Evolutionary conservation across 2,329 filamentous ascomycete species (phyloP).

Genomic region (Paradendryphiella salina): DNA sequence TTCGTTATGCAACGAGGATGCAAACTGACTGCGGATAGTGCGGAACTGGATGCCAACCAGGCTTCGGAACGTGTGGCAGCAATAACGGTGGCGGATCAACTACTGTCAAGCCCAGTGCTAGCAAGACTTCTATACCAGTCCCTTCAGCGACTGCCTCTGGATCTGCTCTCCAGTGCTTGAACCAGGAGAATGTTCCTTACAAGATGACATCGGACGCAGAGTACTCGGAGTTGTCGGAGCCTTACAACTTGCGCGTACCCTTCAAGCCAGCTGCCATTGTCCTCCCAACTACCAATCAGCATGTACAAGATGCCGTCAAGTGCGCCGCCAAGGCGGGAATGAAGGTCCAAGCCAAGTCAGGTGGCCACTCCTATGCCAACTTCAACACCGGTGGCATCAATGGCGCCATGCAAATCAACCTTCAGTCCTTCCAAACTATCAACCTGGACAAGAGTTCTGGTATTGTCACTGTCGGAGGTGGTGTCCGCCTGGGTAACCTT

Average conservation of each 20-base stretch:
- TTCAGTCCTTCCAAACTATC: slow-evolving; percentile 53
- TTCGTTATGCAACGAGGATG: slow-evolving; percentile 1
- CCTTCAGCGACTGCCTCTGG: slow-evolving; percentile 18
- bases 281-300: slow-evolving; percentile 56
- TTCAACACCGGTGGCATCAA: slow-evolving; percentile 56
- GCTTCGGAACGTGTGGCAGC: slow-evolving; percentile 37
- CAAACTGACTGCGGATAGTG: slow-evolving; percentile 26
- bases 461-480: slow-evolving; percentile 53
- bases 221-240: slow-evolving; percentile 36
- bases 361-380: slow-evolving; percentile 66
- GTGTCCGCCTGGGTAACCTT: slow-evolving; percentile 53
- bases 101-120: slow-evolving; percentile 15
- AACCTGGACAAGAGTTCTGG: slow-evolving; percentile 47
- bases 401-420: slow-evolving; percentile 54
- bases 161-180: slow-evolving; percentile 35
- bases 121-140: slow-evolving; percentile 20
- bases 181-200: slow-evolving; percentile 40
- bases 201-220: slow-evolving; percentile 32
- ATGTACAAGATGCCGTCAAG: slow-evolving; percentile 61
- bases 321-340: slow-evolving; percentile 57
- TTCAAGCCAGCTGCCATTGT: slow-evolving; percentile 60
- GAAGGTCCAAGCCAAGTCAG: slow-evolving; percentile 65
- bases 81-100: slow-evolving; percentile 11
- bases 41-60: slow-evolving; percentile 38
- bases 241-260: slow-evolving; percentile 44